Evolutionary conservation across 1,284 basidiomycete species (phyloP).

Genomic region (Naganishia sp.): DNA sequence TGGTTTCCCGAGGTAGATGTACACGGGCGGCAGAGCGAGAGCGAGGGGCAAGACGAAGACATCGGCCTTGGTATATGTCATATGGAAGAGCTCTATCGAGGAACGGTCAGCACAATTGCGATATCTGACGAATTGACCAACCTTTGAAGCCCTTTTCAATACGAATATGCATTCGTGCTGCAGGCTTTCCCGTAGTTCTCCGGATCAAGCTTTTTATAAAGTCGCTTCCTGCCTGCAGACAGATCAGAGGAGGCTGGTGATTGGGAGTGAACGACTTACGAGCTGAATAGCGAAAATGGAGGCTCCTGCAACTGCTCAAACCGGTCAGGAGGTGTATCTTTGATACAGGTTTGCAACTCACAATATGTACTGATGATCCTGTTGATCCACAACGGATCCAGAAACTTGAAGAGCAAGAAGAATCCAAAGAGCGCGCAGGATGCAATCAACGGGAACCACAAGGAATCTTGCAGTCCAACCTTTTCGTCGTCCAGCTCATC

Average conservation of each 20-base stretch:
- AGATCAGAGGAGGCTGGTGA: constrained; percentile 9
- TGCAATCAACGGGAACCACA: constrained; percentile 51
- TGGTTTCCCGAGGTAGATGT: constrained; percentile 65
- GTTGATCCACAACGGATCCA: constrained; percentile 75
- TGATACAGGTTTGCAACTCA: constrained; percentile 29
- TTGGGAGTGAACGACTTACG: constrained; percentile 36
- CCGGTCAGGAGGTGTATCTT: background rate
- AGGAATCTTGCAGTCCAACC: constrained; percentile 47
- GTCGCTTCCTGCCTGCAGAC: constrained; percentile 42
- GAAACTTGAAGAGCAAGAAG: constrained; percentile 58
- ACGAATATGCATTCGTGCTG: constrained; percentile 47
- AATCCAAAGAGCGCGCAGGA: constrained; percentile 46
- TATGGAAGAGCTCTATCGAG: constrained; percentile 47
- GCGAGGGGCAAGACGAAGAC: constrained; percentile 67
- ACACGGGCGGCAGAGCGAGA: constrained; percentile 67
- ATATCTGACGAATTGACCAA: constrained; percentile 36
- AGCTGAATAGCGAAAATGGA: constrained; percentile 51
- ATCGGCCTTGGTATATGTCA: constrained; percentile 56
- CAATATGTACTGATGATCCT: constrained; percentile 65
- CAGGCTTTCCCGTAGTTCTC: constrained; percentile 25
- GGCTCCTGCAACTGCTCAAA: constrained; percentile 42
- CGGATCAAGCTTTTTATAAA: constrained; percentile 40
- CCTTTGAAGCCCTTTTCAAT: constrained; percentile 48
- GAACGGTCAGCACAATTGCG: background rate
- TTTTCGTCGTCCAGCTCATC: constrained; percentile 47